Base-by-base conservation (phyloP, 257 asterid species). In the Cynanchum wilfordii region DNA sequence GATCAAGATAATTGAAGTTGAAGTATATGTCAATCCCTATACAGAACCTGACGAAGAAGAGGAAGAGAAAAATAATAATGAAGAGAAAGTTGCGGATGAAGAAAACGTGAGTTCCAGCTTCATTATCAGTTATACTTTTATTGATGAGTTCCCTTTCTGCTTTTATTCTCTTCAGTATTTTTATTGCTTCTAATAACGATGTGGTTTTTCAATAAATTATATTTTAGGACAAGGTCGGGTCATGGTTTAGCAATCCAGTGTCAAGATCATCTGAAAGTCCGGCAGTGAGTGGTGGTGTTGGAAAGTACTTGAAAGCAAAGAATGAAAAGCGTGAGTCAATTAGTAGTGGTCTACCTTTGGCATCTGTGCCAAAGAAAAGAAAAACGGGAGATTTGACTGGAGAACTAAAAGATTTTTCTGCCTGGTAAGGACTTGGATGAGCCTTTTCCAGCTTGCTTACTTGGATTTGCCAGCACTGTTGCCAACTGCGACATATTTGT, bases 211-310 rank as follows among this genome's bases (percentile, higher is more conserved):
- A 45, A 44, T 54, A 2, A 12, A 70, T 44, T 73, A 38, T 54
- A 16, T 75, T 77, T 77, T 93, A 91, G 99, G 98, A 91, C 60
- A 88, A 88, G 86, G 79, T 88, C 38, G 99, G 99, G 25, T 95
- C 97, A 20, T 95, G 99, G 98, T 94, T 76, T 83, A 95, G 96
- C 89, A 92, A 87, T 73, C 98, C 98, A 9, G 88, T 83, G 44
- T 85, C 87, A 3, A 80, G 84, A n/a, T 45, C 79, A 17, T 52
- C 82, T 73, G 96, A 85, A 52, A 75, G 77, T 74, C 86, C 83
- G 77, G 81, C 83, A 16, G 78, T 45, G 40, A 93, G 90, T 29
- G 83, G 81, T 76, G 96, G 97, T 42, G 90, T 90, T 25, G 97
- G 99, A 45, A 92, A 83, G 84, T 95, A 95, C 84, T 73, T 90